Percentiles rank a stretch among this genome's conserved stretches.
Evolutionary conservation across 805 yeast genomes (phyloP).

Genomic region (Candida namnaoensis): DNA sequence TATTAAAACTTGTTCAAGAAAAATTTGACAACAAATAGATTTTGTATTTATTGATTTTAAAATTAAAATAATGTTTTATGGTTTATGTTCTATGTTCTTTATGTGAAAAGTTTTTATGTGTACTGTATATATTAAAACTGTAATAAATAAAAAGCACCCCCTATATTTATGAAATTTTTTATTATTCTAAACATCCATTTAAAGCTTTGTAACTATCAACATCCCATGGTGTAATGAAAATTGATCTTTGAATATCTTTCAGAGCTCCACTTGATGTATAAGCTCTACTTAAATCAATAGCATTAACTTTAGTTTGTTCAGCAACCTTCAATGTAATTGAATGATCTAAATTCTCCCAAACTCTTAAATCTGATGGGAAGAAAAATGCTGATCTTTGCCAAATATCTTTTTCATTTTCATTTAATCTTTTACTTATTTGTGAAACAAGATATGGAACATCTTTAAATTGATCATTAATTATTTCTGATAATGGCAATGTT

Average conservation of each 20-base stretch:
- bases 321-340: slow-evolving; percentile 54
- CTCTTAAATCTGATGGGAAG: slow-evolving; percentile 59
- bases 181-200: slow-evolving; percentile 16
- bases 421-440: slow-evolving; percentile 37
- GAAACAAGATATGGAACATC: slow-evolving; percentile 52
- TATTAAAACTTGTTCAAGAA: slow-evolving; percentile 30
- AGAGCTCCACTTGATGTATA: slow-evolving; percentile 38
- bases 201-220: slow-evolving; percentile 19
- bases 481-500: slow-evolving; percentile 34
- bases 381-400: slow-evolving; percentile 70
- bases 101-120: too few species aligned
- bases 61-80: too few species aligned
- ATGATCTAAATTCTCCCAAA: slow-evolving; percentile 62
- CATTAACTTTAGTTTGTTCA: slow-evolving; percentile 38
- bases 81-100: too few species aligned
- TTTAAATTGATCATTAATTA: slow-evolving; percentile 40
- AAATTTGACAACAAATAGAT: slow-evolving; percentile 14
- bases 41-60: too few species aligned
- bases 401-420: slow-evolving; percentile 13
- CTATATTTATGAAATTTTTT: neutral
- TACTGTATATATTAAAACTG: too few species aligned
- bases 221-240: slow-evolving; percentile 54
- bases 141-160: too few species aligned
- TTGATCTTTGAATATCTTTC: slow-evolving; percentile 56
- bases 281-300: slow-evolving; percentile 42